These are phyloP conservation scores for Mycena venus DNA, from an alignment of 768 basidiomycete species.

Conservation along the genomic window DNA sequence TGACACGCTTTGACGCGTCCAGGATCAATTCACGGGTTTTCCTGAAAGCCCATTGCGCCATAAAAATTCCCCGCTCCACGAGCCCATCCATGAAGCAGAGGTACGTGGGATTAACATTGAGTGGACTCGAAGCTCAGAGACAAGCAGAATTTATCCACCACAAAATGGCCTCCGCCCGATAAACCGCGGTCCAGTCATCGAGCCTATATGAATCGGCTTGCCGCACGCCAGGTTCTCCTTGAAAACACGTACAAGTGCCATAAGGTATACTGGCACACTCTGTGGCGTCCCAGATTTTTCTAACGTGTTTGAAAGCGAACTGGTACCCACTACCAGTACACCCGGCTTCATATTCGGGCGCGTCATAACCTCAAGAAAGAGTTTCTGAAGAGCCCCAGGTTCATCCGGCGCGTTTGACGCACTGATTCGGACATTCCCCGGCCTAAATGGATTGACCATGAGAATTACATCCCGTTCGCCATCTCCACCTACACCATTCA, in stretches of 20 bases:
- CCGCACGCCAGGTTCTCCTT: not conserved
- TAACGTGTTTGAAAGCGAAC: not conserved
- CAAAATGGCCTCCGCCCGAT: not conserved
- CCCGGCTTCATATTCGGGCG: not conserved
- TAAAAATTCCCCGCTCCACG: no score
- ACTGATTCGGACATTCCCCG: not conserved
- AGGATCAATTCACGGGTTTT: not conserved
- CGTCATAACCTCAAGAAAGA: not conserved
- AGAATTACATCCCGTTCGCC: not conserved
- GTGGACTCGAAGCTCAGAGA: no score
- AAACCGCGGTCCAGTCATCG: not conserved
- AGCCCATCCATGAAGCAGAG: no score
- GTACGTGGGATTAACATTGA: no score
- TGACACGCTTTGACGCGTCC: not conserved
- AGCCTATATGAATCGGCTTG: not conserved
- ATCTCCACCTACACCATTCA: not conserved
- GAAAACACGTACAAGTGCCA: conserved; percentile 2
- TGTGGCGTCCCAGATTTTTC: not conserved
- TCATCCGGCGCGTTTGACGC: not conserved
- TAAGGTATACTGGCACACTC: no score
- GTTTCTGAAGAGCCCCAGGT: not conserved
- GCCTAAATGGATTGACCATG: not conserved
- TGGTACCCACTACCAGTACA: not conserved
- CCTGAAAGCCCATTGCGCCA: not conserved
- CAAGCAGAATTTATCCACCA: no score